phyloP scores from a whole-genome alignment of 2,329 filamentous ascomycete species.

The Alternaria infectoria region DNA sequence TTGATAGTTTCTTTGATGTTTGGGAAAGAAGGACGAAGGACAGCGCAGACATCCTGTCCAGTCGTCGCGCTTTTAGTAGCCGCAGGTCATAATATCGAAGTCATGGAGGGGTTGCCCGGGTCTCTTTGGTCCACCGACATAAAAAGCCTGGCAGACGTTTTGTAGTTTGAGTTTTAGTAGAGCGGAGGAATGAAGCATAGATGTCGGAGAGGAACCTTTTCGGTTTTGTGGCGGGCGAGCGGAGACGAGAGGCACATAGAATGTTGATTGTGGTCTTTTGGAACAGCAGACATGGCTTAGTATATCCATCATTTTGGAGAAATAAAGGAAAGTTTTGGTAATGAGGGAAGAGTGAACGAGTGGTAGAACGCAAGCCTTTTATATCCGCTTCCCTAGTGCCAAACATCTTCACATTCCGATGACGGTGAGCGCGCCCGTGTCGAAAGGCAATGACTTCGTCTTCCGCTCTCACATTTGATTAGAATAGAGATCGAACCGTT shows the following conservation, averaged over 20 bases:
- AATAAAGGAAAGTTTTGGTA: too few relatives aligned
- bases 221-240: neutral
- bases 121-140: neutral
- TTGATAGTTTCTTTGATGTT: too few relatives aligned
- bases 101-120: neutral
- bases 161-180: neutral
- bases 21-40: neutral
- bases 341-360: too few relatives aligned
- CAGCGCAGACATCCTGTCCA: neutral
- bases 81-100: neutral
- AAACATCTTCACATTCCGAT: neutral
- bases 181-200: neutral
- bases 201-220: neutral
- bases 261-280: too few relatives aligned
- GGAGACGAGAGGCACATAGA: neutral
- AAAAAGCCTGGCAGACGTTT: neutral
- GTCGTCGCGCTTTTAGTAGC: too few relatives aligned
- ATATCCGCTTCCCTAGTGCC: neutral
- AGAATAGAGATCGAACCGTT: too few relatives aligned
- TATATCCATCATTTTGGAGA: too few relatives aligned
- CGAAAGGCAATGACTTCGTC: neutral
- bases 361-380: neutral
- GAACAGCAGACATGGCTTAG: too few relatives aligned
- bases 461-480: too few relatives aligned
- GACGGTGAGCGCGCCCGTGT: rapidly evolving